Evolutionary conservation across 768 basidiomycete genomes (phyloP).

Genomic region (Symmetrospora coprosmae): DNA sequence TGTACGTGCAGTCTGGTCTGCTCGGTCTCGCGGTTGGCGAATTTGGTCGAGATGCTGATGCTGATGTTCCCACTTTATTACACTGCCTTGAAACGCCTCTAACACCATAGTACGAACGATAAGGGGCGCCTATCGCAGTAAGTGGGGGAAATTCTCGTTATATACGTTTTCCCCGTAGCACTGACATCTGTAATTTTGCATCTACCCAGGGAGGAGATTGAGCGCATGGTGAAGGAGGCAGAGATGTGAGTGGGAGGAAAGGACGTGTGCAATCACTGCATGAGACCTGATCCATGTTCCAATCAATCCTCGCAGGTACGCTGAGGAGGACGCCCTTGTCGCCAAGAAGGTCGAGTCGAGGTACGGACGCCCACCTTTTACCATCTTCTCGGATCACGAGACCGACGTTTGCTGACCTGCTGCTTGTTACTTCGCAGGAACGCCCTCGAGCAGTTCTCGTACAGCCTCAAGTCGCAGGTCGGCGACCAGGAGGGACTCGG

Average conservation of each 20-base stretch:
- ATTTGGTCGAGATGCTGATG: too few species aligned
- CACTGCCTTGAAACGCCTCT: conserved; percentile 50
- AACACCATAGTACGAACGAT: conserved; percentile 93
- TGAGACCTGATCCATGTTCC: conserved; percentile 23
- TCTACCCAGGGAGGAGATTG: conserved; percentile 57
- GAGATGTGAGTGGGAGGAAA: conserved; percentile 80
- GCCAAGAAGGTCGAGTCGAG: conserved; percentile 42
- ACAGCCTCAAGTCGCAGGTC: conserved; percentile 73
- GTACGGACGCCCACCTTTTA: conserved; percentile 36
- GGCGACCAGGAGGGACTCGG: conserved; percentile 76
- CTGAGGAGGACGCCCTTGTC: conserved; percentile 51
- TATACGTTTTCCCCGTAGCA: background rate
- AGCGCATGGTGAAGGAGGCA: conserved; percentile 86
- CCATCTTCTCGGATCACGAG: conserved; percentile 31
- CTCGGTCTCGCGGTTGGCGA: too few species aligned
- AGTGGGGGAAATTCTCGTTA: background rate
- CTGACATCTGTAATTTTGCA: background rate
- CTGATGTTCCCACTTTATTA: too few species aligned
- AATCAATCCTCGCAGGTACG: conserved; percentile 52
- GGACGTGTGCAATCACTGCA: too few species aligned
- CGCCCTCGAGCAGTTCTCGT: conserved; percentile 59
- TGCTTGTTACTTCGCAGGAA: conserved; percentile 39
- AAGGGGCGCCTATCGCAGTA: conserved; percentile 66
- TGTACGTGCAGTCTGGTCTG: too few species aligned
- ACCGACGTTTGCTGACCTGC: background rate